Evolutionary conservation across 73 alveolate species (phyloP).

Genomic region (Paraurostyla sp.): DNA sequence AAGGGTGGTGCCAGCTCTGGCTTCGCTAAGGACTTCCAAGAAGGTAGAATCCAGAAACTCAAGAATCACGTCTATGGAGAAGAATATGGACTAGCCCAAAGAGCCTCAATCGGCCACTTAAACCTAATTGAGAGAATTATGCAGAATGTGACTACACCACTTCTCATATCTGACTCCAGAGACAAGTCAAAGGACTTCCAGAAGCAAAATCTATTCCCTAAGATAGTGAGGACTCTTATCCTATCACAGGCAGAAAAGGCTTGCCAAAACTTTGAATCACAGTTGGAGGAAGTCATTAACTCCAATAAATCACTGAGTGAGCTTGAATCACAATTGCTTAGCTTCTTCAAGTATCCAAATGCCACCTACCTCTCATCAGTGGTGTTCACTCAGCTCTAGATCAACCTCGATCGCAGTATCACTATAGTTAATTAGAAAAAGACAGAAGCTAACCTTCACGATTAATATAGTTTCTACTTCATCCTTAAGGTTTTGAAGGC

Average conservation of each 20-base stretch:
- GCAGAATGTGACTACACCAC: conserved; percentile 54
- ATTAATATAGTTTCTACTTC: conserved; percentile 33
- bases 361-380: conserved; percentile 47
- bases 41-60: not conserved
- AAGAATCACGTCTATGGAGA: not conserved
- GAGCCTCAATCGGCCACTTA: not conserved
- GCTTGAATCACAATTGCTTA: not conserved
- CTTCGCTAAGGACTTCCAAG: conserved; percentile 46
- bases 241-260: conserved; percentile 19
- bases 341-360: conserved; percentile 59
- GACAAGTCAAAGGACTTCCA: conserved; percentile 27
- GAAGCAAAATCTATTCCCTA: conserved; percentile 5
- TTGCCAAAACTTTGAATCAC: not conserved
- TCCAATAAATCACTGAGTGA: not conserved
- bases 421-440: conserved; percentile 4
- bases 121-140: conserved; percentile 62
- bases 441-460: conserved; percentile 9
- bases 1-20: conserved; percentile 29
- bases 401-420: conserved; percentile 14
- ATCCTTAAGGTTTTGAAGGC: conserved; percentile 36
- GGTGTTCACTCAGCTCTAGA: conserved; percentile 13
- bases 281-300: not conserved
- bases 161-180: not conserved
- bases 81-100: not conserved
- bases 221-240: conserved; percentile 3